Evolutionary conservation across 139 green algal genomes (phyloP).

Genomic region (Closterium sp.): DNA sequence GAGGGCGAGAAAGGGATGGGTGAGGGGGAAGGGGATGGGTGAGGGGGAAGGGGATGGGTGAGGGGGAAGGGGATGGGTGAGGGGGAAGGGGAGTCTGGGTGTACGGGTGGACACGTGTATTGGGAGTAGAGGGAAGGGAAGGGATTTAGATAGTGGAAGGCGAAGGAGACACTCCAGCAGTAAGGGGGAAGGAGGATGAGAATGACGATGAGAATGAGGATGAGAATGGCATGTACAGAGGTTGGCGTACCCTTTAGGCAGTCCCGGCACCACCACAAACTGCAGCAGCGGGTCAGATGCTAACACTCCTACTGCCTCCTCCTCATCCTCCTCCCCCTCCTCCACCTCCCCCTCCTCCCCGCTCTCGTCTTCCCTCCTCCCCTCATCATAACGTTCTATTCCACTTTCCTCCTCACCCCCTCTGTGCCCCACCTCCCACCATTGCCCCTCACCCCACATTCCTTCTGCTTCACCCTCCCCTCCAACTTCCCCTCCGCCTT

Average conservation of each 20-base stretch:
- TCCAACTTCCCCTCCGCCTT: not conserved
- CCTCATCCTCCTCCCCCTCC: not conserved
- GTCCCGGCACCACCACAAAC: constrained; percentile 26
- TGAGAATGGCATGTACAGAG: not conserved
- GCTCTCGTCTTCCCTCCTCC: not conserved
- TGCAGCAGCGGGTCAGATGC: constrained; percentile 3
- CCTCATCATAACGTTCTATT: not conserved
- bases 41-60: not conserved
- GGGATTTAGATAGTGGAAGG: not conserved
- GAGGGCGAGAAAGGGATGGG: too few relatives aligned
- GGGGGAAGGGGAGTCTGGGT: too few relatives aligned
- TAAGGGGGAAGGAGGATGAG: not conserved
- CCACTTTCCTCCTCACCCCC: not conserved
- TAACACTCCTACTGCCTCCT: not conserved
- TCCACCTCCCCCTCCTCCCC: not conserved
- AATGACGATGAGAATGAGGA: not conserved
- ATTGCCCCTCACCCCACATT: not conserved
- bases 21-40: too few relatives aligned
- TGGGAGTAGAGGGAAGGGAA: not conserved
- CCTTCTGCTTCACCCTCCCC: not conserved
- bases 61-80: too few relatives aligned
- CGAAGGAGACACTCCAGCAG: not conserved
- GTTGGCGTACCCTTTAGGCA: constrained; percentile 38
- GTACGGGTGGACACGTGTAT: too few relatives aligned
- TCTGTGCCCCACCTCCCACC: not conserved